phyloP scores from a whole-genome alignment of 2,329 filamentous ascomycete species.

The Ambrosiella beaveri region DNA sequence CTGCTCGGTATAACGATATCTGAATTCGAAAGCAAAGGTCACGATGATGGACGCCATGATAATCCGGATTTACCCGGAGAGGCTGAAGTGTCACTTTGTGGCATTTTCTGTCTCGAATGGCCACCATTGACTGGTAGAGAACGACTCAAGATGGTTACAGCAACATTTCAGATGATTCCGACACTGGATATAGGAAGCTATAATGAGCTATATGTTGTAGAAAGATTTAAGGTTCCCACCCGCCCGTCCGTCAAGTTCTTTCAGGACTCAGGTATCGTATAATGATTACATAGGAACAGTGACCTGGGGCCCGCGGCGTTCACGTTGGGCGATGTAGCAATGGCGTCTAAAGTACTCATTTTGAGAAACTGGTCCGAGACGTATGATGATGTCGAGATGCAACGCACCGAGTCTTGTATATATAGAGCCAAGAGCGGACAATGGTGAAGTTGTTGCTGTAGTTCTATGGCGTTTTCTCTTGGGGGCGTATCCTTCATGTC shows the following conservation, averaged over 20 bases:
- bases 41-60: background rate
- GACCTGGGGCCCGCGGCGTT: background rate
- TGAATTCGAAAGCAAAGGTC: background rate
- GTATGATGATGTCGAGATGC: background rate
- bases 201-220: too few relatives aligned
- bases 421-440: background rate
- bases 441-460: background rate
- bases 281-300: background rate
- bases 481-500: background rate
- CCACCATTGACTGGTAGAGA: too few relatives aligned
- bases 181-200: too few relatives aligned
- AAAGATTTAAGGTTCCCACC: too few relatives aligned
- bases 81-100: too few relatives aligned
- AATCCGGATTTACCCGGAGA: background rate
- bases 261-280: too few relatives aligned
- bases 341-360: background rate
- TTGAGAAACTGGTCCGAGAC: background rate
- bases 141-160: too few relatives aligned
- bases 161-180: too few relatives aligned
- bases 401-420: background rate
- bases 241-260: too few relatives aligned
- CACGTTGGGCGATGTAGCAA: background rate
- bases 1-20: constrained; percentile 2
- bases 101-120: too few relatives aligned
- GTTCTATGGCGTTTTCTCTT: background rate